Conservation (phyloP, 2,329 filamentous ascomycete genomes). For the Tolypocladium amazonense region DNA sequence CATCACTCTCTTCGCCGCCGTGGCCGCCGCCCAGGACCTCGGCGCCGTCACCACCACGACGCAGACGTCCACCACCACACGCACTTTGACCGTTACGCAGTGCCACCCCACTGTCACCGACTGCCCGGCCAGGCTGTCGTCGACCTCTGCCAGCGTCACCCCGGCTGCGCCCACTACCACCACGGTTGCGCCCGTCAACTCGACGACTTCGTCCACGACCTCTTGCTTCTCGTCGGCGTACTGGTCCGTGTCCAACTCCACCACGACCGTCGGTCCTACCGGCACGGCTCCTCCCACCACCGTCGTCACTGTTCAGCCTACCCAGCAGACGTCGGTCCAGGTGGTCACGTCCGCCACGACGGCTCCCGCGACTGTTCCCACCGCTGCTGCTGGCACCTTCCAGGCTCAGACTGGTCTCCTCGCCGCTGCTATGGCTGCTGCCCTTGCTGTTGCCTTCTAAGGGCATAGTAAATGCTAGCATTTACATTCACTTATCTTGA, state of each 20-base stretch:
- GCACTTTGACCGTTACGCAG: constrained; percentile 34
- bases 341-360: constrained; percentile 7
- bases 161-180: constrained; percentile 10
- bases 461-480: neutral
- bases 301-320: constrained; percentile 11
- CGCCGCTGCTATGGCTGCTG: constrained; percentile 24
- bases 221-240: constrained; percentile 9
- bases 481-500: neutral
- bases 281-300: constrained; percentile 12
- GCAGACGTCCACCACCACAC: constrained; percentile 32
- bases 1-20: constrained; percentile 28
- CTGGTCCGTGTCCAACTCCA: constrained; percentile 24
- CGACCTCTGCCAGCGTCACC: constrained; percentile 8
- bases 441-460: constrained; percentile 27
- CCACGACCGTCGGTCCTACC: constrained; percentile 13
- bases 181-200: neutral
- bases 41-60: constrained; percentile 22
- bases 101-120: constrained; percentile 32
- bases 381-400: constrained; percentile 23
- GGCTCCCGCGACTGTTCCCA: constrained; percentile 10
- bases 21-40: constrained; percentile 26
- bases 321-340: constrained; percentile 10
- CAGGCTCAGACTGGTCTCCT: constrained; percentile 28
- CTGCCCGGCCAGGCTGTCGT: constrained; percentile 26
- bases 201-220: constrained; percentile 7